Conservation (phyloP, 352 stramenopile genomes). For the Elongisporangium undulatum region DNA sequence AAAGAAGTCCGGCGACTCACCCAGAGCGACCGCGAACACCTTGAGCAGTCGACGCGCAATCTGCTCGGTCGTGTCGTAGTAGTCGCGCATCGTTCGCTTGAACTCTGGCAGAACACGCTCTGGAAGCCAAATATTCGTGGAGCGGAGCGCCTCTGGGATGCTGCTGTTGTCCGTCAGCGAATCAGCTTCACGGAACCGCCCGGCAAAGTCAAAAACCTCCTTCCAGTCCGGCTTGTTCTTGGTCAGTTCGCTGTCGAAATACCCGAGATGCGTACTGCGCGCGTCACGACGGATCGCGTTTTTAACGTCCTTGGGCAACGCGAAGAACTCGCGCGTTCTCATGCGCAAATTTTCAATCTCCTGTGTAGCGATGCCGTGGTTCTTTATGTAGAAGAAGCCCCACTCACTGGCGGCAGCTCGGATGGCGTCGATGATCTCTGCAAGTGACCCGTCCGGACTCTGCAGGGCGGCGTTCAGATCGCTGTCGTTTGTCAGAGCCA, state of each 20-base stretch:
- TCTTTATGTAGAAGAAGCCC: slow-evolving; percentile 7
- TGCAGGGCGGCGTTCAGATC: slow-evolving; percentile 10
- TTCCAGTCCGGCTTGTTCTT: slow-evolving; percentile 7
- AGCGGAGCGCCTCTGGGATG: no score
- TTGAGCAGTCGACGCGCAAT: slow-evolving; percentile 22
- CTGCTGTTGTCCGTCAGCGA: no score
- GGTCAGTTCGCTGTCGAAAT: slow-evolving; percentile 3
- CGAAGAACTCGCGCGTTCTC: slow-evolving; percentile 3
- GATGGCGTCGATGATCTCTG: slow-evolving; percentile 24
- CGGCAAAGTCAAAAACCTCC: slow-evolving; percentile 1
- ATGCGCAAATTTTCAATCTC: background rate
- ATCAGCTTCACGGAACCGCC: no score
- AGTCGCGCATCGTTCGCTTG: slow-evolving; percentile 17
- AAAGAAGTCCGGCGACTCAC: slow-evolving; percentile 17
- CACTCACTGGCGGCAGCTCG: slow-evolving; percentile 17
- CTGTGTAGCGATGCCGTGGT: slow-evolving; percentile 1
- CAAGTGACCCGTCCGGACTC: slow-evolving; percentile 3
- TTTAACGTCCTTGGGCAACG: background rate
- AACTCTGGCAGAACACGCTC: slow-evolving; percentile 32
- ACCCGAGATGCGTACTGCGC: background rate
- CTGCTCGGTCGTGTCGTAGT: slow-evolving; percentile 22
- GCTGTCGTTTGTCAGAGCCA: slow-evolving; percentile 11
- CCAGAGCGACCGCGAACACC: slow-evolving; percentile 24
- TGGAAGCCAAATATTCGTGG: slow-evolving; percentile 26
- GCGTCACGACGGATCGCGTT: background rate